phyloP scores from a whole-genome alignment of 2,329 filamentous ascomycete species.

The Claviceps humidiphila region DNA sequence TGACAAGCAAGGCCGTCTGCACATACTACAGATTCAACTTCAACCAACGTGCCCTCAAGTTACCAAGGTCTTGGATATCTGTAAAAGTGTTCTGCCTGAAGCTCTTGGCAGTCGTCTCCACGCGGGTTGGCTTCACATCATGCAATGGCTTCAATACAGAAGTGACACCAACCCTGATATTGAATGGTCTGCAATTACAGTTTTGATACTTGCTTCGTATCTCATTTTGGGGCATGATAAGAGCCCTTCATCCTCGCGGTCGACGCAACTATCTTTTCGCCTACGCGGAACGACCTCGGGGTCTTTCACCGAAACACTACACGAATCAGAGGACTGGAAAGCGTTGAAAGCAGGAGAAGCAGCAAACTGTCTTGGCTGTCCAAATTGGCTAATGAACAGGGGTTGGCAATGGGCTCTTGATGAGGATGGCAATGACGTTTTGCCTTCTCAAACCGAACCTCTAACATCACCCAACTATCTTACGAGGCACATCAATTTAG shows the following conservation, averaged over 20 bases:
- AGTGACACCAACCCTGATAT: constrained; percentile 32
- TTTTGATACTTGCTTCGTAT: constrained; percentile 51
- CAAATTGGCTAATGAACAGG: constrained; percentile 45
- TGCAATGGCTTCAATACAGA: constrained; percentile 51
- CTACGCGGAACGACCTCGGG: constrained; percentile 21
- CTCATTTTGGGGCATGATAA: constrained; percentile 40
- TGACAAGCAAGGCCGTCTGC: constrained; percentile 46
- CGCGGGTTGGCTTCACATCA: constrained; percentile 59
- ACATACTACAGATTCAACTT: constrained; percentile 56
- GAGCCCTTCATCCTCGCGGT: constrained; percentile 10
- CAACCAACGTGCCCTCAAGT: constrained; percentile 52
- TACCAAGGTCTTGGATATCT: constrained; percentile 44
- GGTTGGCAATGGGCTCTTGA: constrained; percentile 64
- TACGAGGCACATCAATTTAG: constrained; percentile 39
- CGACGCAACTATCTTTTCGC: constrained; percentile 16
- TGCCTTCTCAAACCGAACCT: constrained; percentile 15
- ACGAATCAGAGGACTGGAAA: constrained; percentile 32
- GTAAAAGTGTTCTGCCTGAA: constrained; percentile 49
- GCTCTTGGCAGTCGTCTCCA: constrained; percentile 47
- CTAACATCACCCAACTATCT: constrained; percentile 28
- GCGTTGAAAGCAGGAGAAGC: constrained; percentile 32
- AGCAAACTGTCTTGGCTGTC: constrained; percentile 34
- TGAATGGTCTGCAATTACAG: constrained; percentile 58
- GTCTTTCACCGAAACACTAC: constrained; percentile 20
- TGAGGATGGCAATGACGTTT: constrained; percentile 26